These are phyloP conservation scores for Fusarium sp. DNA, from an alignment of 2,329 filamentous ascomycete species.

Conservation along the genomic window DNA sequence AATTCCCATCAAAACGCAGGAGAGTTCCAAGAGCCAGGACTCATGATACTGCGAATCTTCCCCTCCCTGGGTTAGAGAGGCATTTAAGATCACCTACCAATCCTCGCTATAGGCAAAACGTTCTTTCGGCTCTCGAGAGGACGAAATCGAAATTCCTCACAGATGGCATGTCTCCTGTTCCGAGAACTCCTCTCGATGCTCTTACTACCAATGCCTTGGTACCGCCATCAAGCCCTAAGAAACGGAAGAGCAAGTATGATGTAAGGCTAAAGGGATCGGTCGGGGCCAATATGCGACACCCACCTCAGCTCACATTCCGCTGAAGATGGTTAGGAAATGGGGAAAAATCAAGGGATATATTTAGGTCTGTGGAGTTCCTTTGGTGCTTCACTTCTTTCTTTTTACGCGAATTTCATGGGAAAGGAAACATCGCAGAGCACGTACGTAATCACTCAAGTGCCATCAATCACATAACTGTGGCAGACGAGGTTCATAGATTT, in stretches of 20 bases:
- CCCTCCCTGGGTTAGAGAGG: conserved; percentile 42
- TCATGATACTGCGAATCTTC: conserved; percentile 35
- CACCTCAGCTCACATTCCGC: conserved; percentile 6
- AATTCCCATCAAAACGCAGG: conserved; percentile 22
- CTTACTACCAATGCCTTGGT: not conserved
- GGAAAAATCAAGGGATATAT: not conserved
- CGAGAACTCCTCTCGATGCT: conserved; percentile 9
- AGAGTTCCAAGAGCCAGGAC: conserved; percentile 22
- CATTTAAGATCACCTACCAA: conserved; percentile 32
- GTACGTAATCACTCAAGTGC: not conserved
- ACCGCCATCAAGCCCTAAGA: conserved; percentile 12
- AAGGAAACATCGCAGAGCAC: not conserved
- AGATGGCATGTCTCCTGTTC: conserved; percentile 12
- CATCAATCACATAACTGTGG: not conserved
- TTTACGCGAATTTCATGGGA: conserved; percentile 10
- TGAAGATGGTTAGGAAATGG: not conserved
- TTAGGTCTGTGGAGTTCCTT: not conserved
- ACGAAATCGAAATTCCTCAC: conserved; percentile 47
- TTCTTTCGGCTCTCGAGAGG: conserved; percentile 47
- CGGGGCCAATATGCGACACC: not conserved
- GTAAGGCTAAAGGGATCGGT: not conserved
- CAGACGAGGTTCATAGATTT: not conserved
- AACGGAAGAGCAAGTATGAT: conserved; percentile 10
- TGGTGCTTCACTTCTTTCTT: not conserved
- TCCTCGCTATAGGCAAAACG: conserved; percentile 36